Evolutionary conservation across 106 monocot species (phyloP).

Genomic region (Platanthera zijinensis): DNA sequence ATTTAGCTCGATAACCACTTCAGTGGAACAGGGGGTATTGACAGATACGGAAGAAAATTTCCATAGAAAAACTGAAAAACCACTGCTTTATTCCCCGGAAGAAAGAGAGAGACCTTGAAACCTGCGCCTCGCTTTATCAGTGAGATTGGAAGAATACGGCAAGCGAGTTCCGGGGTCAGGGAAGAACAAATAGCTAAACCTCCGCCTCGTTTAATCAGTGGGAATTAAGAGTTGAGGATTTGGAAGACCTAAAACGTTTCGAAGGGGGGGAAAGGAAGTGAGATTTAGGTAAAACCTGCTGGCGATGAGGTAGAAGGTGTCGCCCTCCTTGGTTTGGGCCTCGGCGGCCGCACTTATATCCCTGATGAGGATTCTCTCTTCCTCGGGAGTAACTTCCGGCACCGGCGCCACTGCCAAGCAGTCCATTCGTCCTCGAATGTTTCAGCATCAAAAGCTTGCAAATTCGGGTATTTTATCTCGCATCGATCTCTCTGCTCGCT

Average conservation of each 20-base stretch:
- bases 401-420: background rate
- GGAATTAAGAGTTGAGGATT: background rate
- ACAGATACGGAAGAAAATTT: no score
- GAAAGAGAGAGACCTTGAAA: no score
- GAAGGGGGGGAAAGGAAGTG: background rate
- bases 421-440: constrained; percentile 9
- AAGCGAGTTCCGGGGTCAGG: no score
- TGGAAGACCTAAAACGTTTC: background rate
- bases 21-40: no score
- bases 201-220: no score
- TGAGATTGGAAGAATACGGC: no score
- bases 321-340: constrained; percentile 72
- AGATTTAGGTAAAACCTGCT: constrained; percentile 37
- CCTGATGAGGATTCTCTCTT: constrained; percentile 72
- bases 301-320: constrained; percentile 83
- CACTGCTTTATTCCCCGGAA: no score
- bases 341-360: constrained; percentile 79
- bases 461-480: background rate
- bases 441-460: background rate
- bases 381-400: constrained; percentile 54
- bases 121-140: no score
- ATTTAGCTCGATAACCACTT: no score
- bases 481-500: background rate
- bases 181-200: no score
- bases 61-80: no score